Percentiles rank a stretch among this genome's conserved stretches.
These are phyloP conservation scores for Parascedosporium putredinis DNA, from an alignment of 2,329 filamentous ascomycete genomes.

Conservation along the genomic window DNA sequence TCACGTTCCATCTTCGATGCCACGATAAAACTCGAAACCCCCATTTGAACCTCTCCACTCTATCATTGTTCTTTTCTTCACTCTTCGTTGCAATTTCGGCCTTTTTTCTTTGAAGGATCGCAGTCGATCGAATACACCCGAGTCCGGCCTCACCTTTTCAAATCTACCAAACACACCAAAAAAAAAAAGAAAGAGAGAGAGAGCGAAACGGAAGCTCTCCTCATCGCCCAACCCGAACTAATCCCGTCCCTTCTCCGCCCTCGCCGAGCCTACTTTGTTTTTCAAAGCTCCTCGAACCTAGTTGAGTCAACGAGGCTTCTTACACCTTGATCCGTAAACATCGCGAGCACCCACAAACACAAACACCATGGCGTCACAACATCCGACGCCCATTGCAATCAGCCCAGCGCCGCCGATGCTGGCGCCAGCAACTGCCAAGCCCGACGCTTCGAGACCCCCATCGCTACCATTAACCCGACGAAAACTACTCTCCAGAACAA, in stretches of 20 bases:
- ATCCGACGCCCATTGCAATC: conserved; percentile 4
- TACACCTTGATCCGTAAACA: neutral
- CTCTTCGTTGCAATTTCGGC: no score
- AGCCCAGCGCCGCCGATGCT: conserved; percentile 4
- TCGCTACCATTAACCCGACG: neutral
- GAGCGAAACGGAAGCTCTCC: neutral
- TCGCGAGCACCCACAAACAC: neutral
- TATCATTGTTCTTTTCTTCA: neutral
- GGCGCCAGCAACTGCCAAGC: conserved; percentile 4
- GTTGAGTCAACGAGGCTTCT: neutral
- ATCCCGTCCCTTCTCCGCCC: no score
- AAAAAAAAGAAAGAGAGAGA: neutral
- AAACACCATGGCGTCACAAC: conserved; percentile 4
- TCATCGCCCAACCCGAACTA: no score
- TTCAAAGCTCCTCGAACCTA: no score
- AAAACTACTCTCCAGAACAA: neutral
- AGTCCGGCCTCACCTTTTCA: neutral
- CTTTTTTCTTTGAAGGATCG: no score
- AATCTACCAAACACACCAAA: neutral
- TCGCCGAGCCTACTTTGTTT: neutral
- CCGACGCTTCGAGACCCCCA: neutral
- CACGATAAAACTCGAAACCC: neutral
- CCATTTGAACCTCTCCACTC: conserved; percentile 4
- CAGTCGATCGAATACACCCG: no score
- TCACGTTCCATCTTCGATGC: conserved; percentile 5